Evolutionary conservation across 2,329 filamentous ascomycete species (phyloP), one percentile per base, ranked within the genome.

Genomic region (Aspergillus piperis): DNA sequence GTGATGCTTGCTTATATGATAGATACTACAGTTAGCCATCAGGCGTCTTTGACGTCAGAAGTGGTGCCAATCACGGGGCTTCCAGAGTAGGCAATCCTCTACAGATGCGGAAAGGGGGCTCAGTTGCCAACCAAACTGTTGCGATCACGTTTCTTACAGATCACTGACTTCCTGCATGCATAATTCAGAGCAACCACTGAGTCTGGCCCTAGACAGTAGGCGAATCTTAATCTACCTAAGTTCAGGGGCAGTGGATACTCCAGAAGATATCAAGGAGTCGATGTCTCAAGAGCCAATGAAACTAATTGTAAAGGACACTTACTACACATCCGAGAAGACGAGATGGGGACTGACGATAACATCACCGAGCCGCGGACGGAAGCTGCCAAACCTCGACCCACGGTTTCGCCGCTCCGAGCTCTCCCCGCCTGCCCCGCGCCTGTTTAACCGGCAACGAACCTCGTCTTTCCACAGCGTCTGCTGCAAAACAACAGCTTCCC

Each of bases 381-480:
- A 44, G 38, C 48, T 44, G 36, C 36, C 48, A 10, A 2, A 36
- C 10, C 23, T 25, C 53, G 55, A 54, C 38, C 62, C 65, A 63
- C 58, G 57, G 60, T 59, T 62, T 39, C 30, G 55, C 53, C 58
- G 63, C 57, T 59, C 64, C 61, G 62, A 63, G 39, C 42, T 61
- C 25, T 62, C 63, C 53, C 67, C 68, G 59, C 62, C 59, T 67
- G 66, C 69, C 68, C 70, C 69, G 69, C 71, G 60, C 51, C 44
- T 49, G 41, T 32, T 19, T 41, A 25, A 42, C 39, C 52, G 23
- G 38, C 27, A 42, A 42, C 41, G 39, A 55, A 47, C 25, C 30
- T 42, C 38, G 39, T 42, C 49, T 54, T 58, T 54, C 47, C 32
- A 50, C 55, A 52, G 36, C 57, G 44, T 41, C 41, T n/a, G 30